Evolutionary conservation across 805 yeast genomes (phyloP).

Genomic region (Saccharomycopsis sp.): DNA sequence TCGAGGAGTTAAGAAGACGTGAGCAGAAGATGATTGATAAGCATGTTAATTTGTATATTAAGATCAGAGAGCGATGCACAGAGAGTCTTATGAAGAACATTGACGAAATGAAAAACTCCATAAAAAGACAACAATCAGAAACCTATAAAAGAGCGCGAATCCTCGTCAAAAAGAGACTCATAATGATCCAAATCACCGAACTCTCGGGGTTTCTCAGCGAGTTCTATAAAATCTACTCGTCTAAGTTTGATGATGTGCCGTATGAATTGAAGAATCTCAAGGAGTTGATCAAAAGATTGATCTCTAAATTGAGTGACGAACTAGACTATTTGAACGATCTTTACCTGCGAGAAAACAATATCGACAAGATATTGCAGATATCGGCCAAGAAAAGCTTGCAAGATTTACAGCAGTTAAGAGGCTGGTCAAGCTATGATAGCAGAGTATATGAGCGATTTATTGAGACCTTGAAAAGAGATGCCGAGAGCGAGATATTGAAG

Average conservation of each 20-base stretch:
- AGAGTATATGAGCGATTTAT: conserved; percentile 36
- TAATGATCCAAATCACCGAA: conserved; percentile 39
- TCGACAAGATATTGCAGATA: conserved; percentile 44
- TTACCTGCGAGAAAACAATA: conserved; percentile 42
- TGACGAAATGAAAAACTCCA: conserved; percentile 31
- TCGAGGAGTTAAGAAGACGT: conserved; percentile 56
- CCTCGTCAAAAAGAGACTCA: conserved; percentile 33
- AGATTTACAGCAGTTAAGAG: conserved; percentile 44
- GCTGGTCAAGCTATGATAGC: conserved; percentile 47
- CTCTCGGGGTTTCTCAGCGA: conserved; percentile 24
- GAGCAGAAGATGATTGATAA: conserved; percentile 39
- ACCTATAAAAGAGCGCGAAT: conserved; percentile 34
- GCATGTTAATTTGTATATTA: conserved; percentile 31
- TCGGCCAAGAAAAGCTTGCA: conserved; percentile 41
- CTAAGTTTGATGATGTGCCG: conserved; percentile 23
- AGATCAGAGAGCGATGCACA: conserved; percentile 34
- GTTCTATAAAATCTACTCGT: conserved; percentile 22
- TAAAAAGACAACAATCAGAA: conserved; percentile 25
- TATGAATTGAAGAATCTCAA: conserved; percentile 25
- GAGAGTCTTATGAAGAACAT: conserved; percentile 37
- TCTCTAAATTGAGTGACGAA: conserved; percentile 35
- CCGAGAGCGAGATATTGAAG: conserved; percentile 49
- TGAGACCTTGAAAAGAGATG: conserved; percentile 37
- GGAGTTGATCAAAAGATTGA: conserved; percentile 30
- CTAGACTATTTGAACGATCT: conserved; percentile 46